Evolutionary conservation across 257 asterid genomes (phyloP).

Genomic region (Parsonsia alboflavescens): DNA sequence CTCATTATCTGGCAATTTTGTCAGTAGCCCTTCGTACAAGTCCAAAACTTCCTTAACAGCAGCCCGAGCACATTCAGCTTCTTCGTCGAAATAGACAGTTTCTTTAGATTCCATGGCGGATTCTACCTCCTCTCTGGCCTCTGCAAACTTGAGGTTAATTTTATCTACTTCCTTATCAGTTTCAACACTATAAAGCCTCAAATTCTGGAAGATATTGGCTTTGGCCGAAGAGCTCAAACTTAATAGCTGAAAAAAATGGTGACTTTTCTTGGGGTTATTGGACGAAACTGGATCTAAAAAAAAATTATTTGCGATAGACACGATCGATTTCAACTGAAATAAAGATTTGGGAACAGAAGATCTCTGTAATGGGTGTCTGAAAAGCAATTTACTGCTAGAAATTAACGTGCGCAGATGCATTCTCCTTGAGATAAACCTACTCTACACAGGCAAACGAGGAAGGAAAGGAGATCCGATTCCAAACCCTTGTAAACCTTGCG

Average conservation of each 20-base stretch:
- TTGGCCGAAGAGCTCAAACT: constrained; percentile 27
- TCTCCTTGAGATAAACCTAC: constrained; percentile 15
- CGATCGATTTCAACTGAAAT: constrained; percentile 15
- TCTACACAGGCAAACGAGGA: no score
- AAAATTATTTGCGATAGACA: constrained; percentile 21
- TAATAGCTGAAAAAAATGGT: constrained; percentile 17
- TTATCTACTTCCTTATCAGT: constrained; percentile 63
- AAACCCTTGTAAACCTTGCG: constrained; percentile 9
- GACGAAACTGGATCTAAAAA: constrained; percentile 3
- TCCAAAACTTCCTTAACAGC: constrained; percentile 71
- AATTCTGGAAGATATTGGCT: constrained; percentile 22
- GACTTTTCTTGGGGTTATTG: constrained; percentile 20
- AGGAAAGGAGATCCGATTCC: background rate
- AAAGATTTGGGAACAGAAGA: constrained; percentile 31
- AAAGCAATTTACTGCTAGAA: constrained; percentile 31
- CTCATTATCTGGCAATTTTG: constrained; percentile 54
- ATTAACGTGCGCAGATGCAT: constrained; percentile 56
- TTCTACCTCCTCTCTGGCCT: constrained; percentile 97
- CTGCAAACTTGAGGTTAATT: constrained; percentile 91
- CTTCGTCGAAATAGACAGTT: constrained; percentile 87
- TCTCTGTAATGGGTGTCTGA: constrained; percentile 27
- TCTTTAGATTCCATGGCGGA: constrained; percentile 93
- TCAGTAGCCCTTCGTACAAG: constrained; percentile 56
- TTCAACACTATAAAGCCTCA: constrained; percentile 51
- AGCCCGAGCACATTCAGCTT: constrained; percentile 93